Percentiles rank a stretch among this genome's conserved stretches.
Evolutionary conservation across 73 alveolate genomes (phyloP).

Genomic region (Blepharisma stoltei): DNA sequence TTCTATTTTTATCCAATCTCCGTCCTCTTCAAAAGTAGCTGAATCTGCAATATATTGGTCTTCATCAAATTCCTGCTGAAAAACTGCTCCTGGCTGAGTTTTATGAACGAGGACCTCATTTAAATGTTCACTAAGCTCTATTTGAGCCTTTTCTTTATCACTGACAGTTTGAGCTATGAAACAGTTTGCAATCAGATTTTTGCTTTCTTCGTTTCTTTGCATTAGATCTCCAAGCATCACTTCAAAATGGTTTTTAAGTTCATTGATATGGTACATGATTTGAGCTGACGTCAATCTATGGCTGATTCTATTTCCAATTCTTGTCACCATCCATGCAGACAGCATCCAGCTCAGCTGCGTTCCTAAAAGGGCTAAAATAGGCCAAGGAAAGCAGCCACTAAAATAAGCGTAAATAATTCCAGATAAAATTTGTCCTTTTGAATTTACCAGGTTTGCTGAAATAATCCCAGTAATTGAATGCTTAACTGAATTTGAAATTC

Average conservation of each 20-base stretch:
- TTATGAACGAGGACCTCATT: neutral
- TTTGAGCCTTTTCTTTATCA: neutral
- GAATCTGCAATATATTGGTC: slow-evolving; percentile 5
- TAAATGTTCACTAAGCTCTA: neutral
- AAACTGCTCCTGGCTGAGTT: neutral
- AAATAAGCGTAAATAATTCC: slow-evolving; percentile 2
- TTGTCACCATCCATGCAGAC: neutral
- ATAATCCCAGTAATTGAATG: slow-evolving; percentile 12
- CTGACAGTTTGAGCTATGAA: neutral
- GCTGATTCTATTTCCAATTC: neutral
- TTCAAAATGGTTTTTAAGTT: neutral
- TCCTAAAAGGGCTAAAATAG: slow-evolving; percentile 1
- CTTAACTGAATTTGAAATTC: neutral
- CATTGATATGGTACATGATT: neutral
- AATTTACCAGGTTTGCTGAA: neutral
- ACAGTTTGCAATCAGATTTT: neutral
- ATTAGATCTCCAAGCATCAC: neutral
- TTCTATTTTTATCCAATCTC: neutral
- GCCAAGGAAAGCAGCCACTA: slow-evolving; percentile 22
- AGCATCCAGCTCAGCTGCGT: slow-evolving; percentile 6
- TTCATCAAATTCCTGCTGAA: slow-evolving; percentile 12
- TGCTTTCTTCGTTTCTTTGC: slow-evolving; percentile 20
- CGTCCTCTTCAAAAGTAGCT: neutral
- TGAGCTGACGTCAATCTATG: neutral
- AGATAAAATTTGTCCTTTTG: slow-evolving; percentile 14